phyloP scores from a whole-genome alignment of 1,284 basidiomycete genomes.

The Melanopsichium pennsylvanicum region DNA sequence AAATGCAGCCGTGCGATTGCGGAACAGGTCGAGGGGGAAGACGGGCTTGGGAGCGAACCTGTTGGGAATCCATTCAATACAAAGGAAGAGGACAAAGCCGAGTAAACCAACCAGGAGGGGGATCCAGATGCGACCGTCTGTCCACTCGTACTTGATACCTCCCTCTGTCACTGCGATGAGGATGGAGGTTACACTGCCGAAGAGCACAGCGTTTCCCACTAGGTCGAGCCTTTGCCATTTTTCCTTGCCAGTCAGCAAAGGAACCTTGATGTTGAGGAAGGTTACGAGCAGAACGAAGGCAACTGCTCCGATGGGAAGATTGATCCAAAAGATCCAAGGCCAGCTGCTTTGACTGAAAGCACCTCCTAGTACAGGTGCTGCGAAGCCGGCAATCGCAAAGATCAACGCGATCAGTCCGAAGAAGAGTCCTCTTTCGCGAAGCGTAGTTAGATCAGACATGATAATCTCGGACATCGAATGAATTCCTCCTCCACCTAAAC shows the following conservation, averaged over 20 bases:
- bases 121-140: conserved; percentile 49
- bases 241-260: conserved; percentile 55
- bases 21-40: conserved; percentile 60
- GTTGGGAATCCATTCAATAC: conserved; percentile 48
- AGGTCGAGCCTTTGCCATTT: conserved; percentile 66
- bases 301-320: conserved; percentile 31
- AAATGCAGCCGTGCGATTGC: conserved; percentile 53
- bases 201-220: conserved; percentile 62
- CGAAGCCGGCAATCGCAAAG: conserved; percentile 47
- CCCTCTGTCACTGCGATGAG: conserved; percentile 66
- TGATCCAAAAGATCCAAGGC: conserved; percentile 68
- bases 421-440: conserved; percentile 67
- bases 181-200: conserved; percentile 54
- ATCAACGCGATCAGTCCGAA: conserved; percentile 65
- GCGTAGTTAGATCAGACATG: conserved; percentile 67
- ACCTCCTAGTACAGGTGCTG: conserved; percentile 67
- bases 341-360: conserved; percentile 64
- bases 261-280: conserved; percentile 61
- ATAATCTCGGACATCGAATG: conserved; percentile 67
- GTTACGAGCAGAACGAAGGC: conserved; percentile 23
- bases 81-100: conserved; percentile 60
- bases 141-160: conserved; percentile 65
- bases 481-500: conserved; percentile 68
- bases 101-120: conserved; percentile 62
- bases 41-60: conserved; percentile 49